Conservation (phyloP, 768 basidiomycete species). For the Trametes maxima region DNA sequence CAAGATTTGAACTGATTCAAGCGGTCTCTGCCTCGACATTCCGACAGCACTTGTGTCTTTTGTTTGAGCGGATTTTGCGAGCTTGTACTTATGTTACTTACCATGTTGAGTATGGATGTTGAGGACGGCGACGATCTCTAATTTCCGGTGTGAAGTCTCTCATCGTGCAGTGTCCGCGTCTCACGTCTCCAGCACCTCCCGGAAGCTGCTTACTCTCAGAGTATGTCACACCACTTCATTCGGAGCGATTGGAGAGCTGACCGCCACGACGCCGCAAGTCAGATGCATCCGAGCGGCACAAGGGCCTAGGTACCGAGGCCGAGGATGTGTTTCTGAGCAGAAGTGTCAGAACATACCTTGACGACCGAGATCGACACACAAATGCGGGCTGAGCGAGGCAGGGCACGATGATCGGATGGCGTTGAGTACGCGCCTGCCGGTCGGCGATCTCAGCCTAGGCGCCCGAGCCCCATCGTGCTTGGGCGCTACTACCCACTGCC, state of each 20-base stretch:
- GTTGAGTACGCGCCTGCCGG: not conserved
- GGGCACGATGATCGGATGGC: constrained; percentile 10
- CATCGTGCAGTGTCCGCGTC: not conserved
- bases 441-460: no score
- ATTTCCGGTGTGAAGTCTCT: constrained; percentile 4
- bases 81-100: not conserved
- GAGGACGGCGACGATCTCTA: not conserved
- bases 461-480: no score
- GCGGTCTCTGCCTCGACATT: not conserved
- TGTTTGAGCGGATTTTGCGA: not conserved
- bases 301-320: not conserved
- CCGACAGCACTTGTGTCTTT: not conserved
- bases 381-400: not conserved
- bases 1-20: constrained; percentile 1
- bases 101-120: constrained; percentile 6
- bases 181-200: no score
- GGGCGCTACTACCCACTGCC: no score
- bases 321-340: not conserved
- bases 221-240: not conserved
- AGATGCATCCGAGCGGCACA: not conserved
- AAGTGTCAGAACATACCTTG: not conserved
- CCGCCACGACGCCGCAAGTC: not conserved
- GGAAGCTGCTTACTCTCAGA: not conserved
- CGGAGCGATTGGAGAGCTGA: not conserved
- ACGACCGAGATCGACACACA: constrained; percentile 5